Base-by-base conservation (phyloP, 352 stramenopile genomes). In the Pythium brassicae region DNA sequence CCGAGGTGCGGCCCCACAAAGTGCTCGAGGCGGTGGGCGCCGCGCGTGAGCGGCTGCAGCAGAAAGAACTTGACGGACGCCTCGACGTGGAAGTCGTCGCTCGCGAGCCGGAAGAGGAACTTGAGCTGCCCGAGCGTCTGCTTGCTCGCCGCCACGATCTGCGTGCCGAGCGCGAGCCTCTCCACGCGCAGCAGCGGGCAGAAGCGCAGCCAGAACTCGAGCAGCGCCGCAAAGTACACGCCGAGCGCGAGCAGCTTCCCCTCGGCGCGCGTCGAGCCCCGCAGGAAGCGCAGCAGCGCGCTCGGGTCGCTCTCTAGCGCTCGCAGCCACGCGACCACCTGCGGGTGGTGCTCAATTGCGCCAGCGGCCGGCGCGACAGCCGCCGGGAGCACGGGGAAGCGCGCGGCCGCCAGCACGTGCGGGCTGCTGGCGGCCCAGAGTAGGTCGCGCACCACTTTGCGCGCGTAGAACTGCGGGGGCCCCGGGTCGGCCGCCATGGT, bases 11-110 rank as follows among this genome's bases (percentile, higher is more conserved):
- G 81, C 7, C 81, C 81, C 1, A 92, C 78, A 55, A 83, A 92
- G 37, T 86, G 73, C 45, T 88, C 76, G 34, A 92, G 54, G 12
- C 74, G 72, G 47, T 73, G 62, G 17, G 26, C 49, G 23, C 15
- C 5, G 9, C 34, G 55, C 9, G 69, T 22, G 23, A 76, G 51
- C 20, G 74, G 64, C 54, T 84, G 74, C 12, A 89, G 52, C 46
- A 92, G 47, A 57, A 92, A 92, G 53, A 89, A 92, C 57, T 92
- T 92, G 63, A 92, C 74, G 2, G 81, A 89, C 20, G 72, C 84
- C 57, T 92, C 78, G n/a, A 88, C 76, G 51, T 92, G 81, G 39
- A 76, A 75, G 55, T 88, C 69, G 20, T 26, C 9, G 29, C 29
- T 9, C 48, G 48, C 26, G 20, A 67, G 40, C 1, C 72, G 78